Conservation (phyloP, 331 rosid genomes). For the Telfairia occidentalis region DNA sequence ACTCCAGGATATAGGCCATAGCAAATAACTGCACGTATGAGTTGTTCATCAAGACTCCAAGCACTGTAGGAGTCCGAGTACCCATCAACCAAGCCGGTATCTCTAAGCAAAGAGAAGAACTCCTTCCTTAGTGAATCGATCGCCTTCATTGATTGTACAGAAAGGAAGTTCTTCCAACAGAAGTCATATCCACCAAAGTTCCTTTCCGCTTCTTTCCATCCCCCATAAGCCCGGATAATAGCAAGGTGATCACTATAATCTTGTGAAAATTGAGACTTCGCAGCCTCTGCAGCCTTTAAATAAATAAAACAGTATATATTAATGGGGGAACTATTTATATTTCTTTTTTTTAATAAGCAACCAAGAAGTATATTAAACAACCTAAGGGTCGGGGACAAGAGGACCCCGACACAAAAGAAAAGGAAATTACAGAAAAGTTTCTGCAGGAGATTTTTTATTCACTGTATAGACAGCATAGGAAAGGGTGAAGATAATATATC, state of each 20-base stretch:
- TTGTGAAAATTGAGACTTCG: conserved; percentile 67
- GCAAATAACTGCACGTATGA: conserved; percentile 72
- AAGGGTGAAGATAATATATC: neutral
- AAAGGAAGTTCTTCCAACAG: conserved; percentile 91
- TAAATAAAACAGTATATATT: conserved; percentile 2
- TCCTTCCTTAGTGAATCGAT: conserved; percentile 83
- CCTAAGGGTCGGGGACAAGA: too few relatives aligned
- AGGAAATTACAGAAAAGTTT: too few relatives aligned
- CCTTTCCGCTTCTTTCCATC: conserved; percentile 80
- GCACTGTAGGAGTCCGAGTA: conserved; percentile 37
- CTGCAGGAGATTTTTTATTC: neutral
- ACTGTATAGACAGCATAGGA: neutral
- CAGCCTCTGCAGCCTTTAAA: conserved; percentile 88
- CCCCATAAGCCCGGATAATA: conserved; percentile 71
- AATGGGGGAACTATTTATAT: neutral
- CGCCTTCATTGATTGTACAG: conserved; percentile 87
- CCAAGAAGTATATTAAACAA: too few relatives aligned
- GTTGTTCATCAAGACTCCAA: conserved; percentile 65
- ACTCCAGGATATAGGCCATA: conserved; percentile 91
- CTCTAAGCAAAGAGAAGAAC: conserved; percentile 61
- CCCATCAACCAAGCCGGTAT: conserved; percentile 64
- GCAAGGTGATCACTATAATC: conserved; percentile 91
- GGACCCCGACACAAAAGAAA: too few relatives aligned
- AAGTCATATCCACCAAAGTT: conserved; percentile 67
- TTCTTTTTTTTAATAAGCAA: too few relatives aligned